Base-by-base conservation (phyloP, 805 yeast genomes). In the Saccharomycopsis capsularis region DNA sequence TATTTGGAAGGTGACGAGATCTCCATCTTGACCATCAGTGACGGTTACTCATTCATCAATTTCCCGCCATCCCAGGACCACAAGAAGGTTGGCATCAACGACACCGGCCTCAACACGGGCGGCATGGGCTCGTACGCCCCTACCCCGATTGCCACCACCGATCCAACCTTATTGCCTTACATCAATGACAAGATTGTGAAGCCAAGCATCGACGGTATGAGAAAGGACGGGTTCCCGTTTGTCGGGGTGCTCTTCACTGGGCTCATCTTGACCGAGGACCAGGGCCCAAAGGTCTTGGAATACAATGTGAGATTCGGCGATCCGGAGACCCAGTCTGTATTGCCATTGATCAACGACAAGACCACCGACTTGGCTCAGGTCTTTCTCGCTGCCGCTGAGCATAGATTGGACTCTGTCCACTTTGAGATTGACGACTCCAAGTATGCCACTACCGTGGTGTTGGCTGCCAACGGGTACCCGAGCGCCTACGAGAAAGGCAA, bases 61-160 rank as follows among this genome's bases (percentile, higher is more conserved):
- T 76, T 93, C 51, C 99, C 99, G 39, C 86, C 98, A 40, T 96
- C 98, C 24, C 99, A 93, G 70, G 99, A 93, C 64, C 99, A 93
- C 70, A 93, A 93, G 71, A 82, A 99, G 66, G 76, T 85, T 57
- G 95, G 95, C 48, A 87, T 95, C 60, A 90, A 90, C 53, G 99
- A 93, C 65, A 71, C 80, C 36, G 99, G 99, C 23, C 75, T 91
- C 55, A 93, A 93, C 70, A 93, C 99, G 35, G 99, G 99, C 58
- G 99, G 99, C 55, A 93, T 93, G 99, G 99, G 99, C 56, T 95
- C 98, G 5, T 93, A 93, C 62, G 93, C 98, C 5, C 99, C 99
- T 29, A 95, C 98, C 9, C 99, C 99, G 49, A 74, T 88, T 55
- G 98, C 95, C 18, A 87, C 97, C 18, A 87, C 97, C 18, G 46